Percentiles rank a stretch among this genome's conserved stretches.
Evolutionary conservation across 2,329 filamentous ascomycete genomes (phyloP).

Genomic region (Magnaporthiopsis poae): DNA sequence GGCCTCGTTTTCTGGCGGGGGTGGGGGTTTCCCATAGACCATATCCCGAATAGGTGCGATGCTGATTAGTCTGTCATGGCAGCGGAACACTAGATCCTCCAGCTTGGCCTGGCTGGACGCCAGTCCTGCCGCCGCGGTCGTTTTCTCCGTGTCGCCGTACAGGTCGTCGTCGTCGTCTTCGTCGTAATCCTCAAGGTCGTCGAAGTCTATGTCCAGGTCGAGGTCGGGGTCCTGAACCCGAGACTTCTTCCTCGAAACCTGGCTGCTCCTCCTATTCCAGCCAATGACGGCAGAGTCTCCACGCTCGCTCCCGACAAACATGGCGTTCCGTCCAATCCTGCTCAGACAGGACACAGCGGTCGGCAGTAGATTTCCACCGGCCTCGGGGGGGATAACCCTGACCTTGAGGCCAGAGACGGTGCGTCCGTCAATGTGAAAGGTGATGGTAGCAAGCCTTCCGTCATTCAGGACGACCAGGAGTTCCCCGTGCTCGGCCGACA

Average conservation of each 20-base stretch:
- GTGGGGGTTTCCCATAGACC: conserved; percentile 52
- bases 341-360: conserved; percentile 59
- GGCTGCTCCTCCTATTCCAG: conserved; percentile 60
- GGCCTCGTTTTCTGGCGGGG: conserved; percentile 34
- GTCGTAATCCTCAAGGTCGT: conserved; percentile 32
- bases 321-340: conserved; percentile 52
- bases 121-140: conserved; percentile 24
- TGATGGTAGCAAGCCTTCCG: conserved; percentile 64
- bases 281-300: conserved; percentile 72
- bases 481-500: conserved; percentile 70
- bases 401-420: conserved; percentile 82
- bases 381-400: conserved; percentile 50
- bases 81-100: conserved; percentile 60
- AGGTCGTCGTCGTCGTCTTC: conserved; percentile 54
- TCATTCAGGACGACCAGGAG: conserved; percentile 71
- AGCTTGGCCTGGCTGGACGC: conserved; percentile 35
- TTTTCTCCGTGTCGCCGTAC: conserved; percentile 47
- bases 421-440: conserved; percentile 79
- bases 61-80: conserved; percentile 68
- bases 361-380: conserved; percentile 53
- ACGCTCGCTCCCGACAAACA: conserved; percentile 82
- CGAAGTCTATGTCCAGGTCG: conserved; percentile 40
- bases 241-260: conserved; percentile 52
- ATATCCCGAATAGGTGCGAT: conserved; percentile 72
- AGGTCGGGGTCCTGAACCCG: conserved; percentile 47